Evolutionary conservation across 2,329 filamentous ascomycete genomes (phyloP), one percentile per base, ranked within the genome.

Genomic region (Zasmidium citrigriseum): DNA sequence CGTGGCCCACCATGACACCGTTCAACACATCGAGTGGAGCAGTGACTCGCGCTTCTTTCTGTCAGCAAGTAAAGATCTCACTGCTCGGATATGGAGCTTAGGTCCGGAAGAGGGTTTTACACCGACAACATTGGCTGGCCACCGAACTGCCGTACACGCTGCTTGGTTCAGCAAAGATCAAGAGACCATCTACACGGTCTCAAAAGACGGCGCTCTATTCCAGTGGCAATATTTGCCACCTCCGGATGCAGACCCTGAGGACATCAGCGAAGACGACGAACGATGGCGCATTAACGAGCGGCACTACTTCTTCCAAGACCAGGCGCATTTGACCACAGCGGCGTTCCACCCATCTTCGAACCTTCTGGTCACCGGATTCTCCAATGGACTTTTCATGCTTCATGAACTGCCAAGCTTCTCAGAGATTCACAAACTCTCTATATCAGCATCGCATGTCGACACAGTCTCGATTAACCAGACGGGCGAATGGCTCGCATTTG

Each of bases 401-500:
- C 96, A 99, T 76, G 95, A 99, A 73, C 85, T 99, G 78, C 96
- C 96, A 11, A 90, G 93, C 64, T 98, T 98, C 76, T 96, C 91
- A 76, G 89, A 91, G 76, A 96, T 99, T 51, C 95, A 99, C 76
- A 95, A 90, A 52, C 75, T 89, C 44, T 96, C 92, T 77, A 96
- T 99, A 68, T 97, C 95, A 0, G 93, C 98, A 74, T 96, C 95
- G 68, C 90, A 96, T 66, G 97, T 99, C 62, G 93, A 98, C 72
- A 92, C 90, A 68, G 91, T 98, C 56, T 91, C 92, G 0, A 91
- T 97, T 71, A 99, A 98, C 78, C 89, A 90, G 73, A 90, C 89
- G 27, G 95, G 95, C 53, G 93, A 98, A 77, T 99, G 95, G 95
- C 80, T 99, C 21, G 96, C 96, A 0, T 97, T 99, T 73, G 95